Conservation (phyloP, 2,329 filamentous ascomycete species). For the Domatiomyces globalis region DNA sequence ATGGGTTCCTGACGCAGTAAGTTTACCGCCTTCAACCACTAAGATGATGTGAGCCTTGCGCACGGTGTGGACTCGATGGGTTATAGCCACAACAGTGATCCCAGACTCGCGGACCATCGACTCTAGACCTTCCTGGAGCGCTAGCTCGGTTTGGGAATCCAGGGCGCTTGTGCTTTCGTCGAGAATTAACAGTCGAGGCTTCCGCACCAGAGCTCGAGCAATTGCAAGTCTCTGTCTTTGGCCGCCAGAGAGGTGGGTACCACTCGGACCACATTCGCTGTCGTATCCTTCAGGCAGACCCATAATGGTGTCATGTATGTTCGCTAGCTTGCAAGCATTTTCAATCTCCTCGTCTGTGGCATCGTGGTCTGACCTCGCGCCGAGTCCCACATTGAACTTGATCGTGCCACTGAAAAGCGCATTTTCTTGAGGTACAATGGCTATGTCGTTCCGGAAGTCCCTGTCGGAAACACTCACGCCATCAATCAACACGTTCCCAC, state of each 20-base stretch:
- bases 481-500: slow-evolving; percentile 66
- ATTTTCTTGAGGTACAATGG: slow-evolving; percentile 84
- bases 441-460: slow-evolving; percentile 68
- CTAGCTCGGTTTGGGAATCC: slow-evolving; percentile 39
- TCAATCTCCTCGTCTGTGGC: slow-evolving; percentile 57
- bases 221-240: slow-evolving; percentile 47
- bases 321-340: slow-evolving; percentile 53
- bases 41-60: slow-evolving; percentile 68
- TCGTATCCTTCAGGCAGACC: slow-evolving; percentile 36
- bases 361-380: slow-evolving; percentile 42
- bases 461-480: slow-evolving; percentile 71
- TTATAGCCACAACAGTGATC: slow-evolving; percentile 29
- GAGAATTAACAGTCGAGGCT: slow-evolving; percentile 42
- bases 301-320: slow-evolving; percentile 38
- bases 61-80: slow-evolving; percentile 30
- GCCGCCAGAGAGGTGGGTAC: slow-evolving; percentile 41
- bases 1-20: no score
- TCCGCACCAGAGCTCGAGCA: slow-evolving; percentile 41
- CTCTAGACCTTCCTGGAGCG: slow-evolving; percentile 31
- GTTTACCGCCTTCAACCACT: slow-evolving; percentile 44
- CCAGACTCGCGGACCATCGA: slow-evolving; percentile 22
- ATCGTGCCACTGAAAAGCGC: slow-evolving; percentile 86
- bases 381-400: slow-evolving; percentile 74
- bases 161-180: slow-evolving; percentile 48
- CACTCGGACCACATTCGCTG: slow-evolving; percentile 40